phyloP scores from a whole-genome alignment of 257 asterid species.

The Solanum rostratum region DNA sequence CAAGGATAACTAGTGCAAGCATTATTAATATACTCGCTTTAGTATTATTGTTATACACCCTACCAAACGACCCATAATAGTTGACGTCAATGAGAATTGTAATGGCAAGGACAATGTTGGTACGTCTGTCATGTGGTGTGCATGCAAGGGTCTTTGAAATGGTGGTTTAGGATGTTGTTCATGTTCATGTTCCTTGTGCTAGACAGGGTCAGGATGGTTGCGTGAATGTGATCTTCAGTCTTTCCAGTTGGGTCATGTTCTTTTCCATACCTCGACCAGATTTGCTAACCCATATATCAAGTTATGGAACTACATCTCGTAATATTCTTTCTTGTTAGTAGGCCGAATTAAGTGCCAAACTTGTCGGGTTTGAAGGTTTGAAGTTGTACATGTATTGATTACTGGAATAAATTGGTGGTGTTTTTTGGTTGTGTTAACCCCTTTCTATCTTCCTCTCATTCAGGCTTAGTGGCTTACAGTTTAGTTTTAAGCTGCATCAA shows the following conservation, averaged over 20 bases:
- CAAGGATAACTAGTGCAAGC: background rate
- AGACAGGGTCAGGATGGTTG: background rate
- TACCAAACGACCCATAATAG: background rate
- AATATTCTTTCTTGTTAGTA: background rate
- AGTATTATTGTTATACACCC: too few species aligned
- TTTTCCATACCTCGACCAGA: background rate
- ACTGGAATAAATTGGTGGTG: background rate
- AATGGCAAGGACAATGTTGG: background rate
- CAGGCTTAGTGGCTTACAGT: background rate
- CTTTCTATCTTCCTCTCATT: background rate
- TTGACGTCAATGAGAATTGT: background rate
- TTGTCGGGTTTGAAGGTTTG: background rate
- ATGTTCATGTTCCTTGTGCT: background rate
- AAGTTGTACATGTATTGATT: background rate
- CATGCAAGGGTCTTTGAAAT: background rate
- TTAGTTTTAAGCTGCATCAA: background rate
- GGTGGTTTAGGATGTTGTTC: background rate
- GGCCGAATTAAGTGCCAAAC: background rate
- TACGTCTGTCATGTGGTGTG: background rate
- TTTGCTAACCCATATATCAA: background rate
- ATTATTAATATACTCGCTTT: too few species aligned
- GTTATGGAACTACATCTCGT: background rate
- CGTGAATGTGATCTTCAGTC: background rate
- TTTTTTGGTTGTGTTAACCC: background rate
- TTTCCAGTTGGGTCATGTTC: background rate